Base-by-base conservation (phyloP, 2,329 filamentous ascomycete genomes). In the Aspergillus hortae region DNA sequence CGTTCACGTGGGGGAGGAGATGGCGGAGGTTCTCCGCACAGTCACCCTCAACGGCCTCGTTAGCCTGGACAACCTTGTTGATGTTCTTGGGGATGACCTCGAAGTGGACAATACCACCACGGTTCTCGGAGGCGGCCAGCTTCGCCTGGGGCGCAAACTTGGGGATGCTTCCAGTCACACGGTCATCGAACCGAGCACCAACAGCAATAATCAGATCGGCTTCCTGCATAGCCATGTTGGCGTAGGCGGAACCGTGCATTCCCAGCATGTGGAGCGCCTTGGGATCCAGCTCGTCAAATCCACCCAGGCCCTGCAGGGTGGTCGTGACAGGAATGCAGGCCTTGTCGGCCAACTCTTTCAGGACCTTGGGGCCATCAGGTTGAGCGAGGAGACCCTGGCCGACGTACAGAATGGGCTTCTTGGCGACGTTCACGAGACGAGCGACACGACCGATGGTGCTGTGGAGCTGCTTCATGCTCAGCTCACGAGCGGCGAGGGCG, bases 81-180 rank as follows among this genome's bases (percentile, higher is more conserved):
- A 97, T 97, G 79, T 99, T 97, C 86, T 99, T 99, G 64, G 94
- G 92, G 87, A 97, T 88, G 65, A 99, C 92, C 71, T 97, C 92
- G 66, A 97, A 97, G 74, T 99, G 92, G 14, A 97, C 83, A 64
- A 99, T 97, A 66, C 94, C 94, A 64, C 94, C 94, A 56, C 91
- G 88, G 49, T 86, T 86, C 76, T 96, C 89, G 10, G 82, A 79
- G 4, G 90, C 92, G 0, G 94, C 94, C 12, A 85, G 83, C 75
- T 89, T 94, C 42, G 94, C 94, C 48, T 83, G 84, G 3, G 94
- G 94, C 0, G 92, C 94, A 61, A 97, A 99, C 70, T 92, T 95
- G 63, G 84, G 73, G 48, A 96, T 80, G 69, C 81, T 88, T 25
- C 83, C 77, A 11, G 91, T 96, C 50, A 97, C 94, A 74, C 94